Percentiles rank a stretch among this genome's conserved stretches.
phyloP scores from a whole-genome alignment of 2,329 filamentous ascomycete species.

The Cercospora sp. region DNA sequence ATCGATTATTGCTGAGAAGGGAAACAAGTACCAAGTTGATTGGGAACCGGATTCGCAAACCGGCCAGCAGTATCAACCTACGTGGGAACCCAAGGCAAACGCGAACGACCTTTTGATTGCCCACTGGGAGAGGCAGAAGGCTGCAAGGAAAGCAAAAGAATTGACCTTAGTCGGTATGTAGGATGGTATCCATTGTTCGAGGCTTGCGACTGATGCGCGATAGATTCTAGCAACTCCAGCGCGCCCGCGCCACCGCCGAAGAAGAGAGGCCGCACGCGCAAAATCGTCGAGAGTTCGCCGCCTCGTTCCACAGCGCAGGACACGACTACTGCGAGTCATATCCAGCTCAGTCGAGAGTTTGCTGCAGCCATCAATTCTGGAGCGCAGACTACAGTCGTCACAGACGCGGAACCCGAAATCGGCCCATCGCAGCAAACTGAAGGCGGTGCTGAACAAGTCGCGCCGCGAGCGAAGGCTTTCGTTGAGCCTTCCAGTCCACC shows the following conservation, averaged over 20 bases:
- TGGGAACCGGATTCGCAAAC: slow-evolving; percentile 58
- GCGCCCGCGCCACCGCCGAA: neutral
- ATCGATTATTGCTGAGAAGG: slow-evolving; percentile 39
- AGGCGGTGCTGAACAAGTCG: neutral
- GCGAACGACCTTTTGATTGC: slow-evolving; percentile 41
- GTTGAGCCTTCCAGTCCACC: slow-evolving; percentile 28
- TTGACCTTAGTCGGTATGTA: neutral
- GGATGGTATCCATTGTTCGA: too few relatives aligned
- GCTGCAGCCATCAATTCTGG: neutral
- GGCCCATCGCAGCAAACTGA: slow-evolving; percentile 28
- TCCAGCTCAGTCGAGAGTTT: neutral
- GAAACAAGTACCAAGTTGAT: slow-evolving; percentile 54
- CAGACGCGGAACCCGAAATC: slow-evolving; percentile 29
- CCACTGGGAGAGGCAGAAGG: slow-evolving; percentile 41
- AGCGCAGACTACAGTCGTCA: neutral
- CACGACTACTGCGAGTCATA: neutral
- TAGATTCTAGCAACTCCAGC: neutral
- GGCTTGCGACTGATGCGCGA: neutral
- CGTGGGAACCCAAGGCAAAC: slow-evolving; percentile 52
- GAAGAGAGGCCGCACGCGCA: slow-evolving; percentile 8
- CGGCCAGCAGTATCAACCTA: slow-evolving; percentile 51
- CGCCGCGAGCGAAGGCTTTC: neutral
- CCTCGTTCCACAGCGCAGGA: slow-evolving; percentile 3
- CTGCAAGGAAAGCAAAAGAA: slow-evolving; percentile 4
- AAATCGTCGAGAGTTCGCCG: slow-evolving; percentile 31